phyloP scores from a whole-genome alignment of 148 eudicot genomes.

The Nyssa sinensis region DNA sequence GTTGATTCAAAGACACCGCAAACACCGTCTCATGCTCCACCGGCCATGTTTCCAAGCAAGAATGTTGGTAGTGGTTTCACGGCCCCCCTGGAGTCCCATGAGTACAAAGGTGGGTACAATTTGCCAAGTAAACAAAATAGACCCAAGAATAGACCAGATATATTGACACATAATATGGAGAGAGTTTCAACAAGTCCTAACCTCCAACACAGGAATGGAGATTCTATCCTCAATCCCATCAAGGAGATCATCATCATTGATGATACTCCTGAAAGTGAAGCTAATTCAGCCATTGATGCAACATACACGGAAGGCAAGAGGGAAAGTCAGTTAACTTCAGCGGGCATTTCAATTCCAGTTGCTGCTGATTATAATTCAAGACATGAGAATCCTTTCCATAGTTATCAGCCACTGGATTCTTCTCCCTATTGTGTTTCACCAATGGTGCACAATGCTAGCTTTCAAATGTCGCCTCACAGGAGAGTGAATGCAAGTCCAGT shows the following conservation, averaged over 20 bases:
- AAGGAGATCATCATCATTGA: conserved; percentile 41
- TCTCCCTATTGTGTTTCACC: conserved; percentile 14
- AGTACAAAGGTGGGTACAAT: conserved; percentile 6
- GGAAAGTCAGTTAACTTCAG: conserved; percentile 9
- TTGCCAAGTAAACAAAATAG: conserved; percentile 6
- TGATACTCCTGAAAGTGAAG: conserved; percentile 25
- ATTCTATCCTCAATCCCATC: not conserved
- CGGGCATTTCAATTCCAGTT: conserved; percentile 7
- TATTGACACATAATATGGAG: conserved; percentile 10
- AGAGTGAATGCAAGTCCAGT: conserved; percentile 9
- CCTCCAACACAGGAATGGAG: conserved; percentile 11
- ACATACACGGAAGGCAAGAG: conserved; percentile 4
- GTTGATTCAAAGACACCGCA: conserved; percentile 5
- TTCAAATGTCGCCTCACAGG: conserved; percentile 17
- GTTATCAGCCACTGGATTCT: conserved; percentile 15
- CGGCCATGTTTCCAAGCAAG: conserved; percentile 12
- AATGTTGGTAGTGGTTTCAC: conserved; percentile 16
- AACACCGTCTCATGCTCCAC: conserved; percentile 11
- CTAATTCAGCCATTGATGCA: conserved; percentile 8
- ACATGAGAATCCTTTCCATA: conserved; percentile 18
- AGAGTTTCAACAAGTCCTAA: conserved; percentile 5
- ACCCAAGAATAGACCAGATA: not conserved
- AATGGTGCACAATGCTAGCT: conserved; percentile 17
- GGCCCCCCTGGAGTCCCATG: conserved; percentile 13
- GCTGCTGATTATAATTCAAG: conserved; percentile 19